Evolutionary conservation across 768 basidiomycete species (phyloP), one percentile per base, ranked within the genome.

Genomic region (Lepiota venenata): DNA sequence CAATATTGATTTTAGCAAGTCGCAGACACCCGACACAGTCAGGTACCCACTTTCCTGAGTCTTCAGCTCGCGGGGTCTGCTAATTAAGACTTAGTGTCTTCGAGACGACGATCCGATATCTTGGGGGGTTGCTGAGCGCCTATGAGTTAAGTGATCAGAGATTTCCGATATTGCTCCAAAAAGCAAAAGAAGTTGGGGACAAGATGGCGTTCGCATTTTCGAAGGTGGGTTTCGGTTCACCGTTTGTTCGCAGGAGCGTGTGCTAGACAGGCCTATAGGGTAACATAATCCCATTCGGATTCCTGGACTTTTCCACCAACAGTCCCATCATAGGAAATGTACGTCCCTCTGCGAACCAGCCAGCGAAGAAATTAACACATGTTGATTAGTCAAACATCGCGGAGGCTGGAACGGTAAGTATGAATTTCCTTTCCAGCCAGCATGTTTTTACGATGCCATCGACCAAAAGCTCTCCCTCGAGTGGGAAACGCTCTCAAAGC

Each of bases 71-170:
- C 37, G n/a, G 25, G 29, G 20, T 29, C 10, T 41, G 39, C 10
- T 20, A 11, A 27, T 20, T 15, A 21, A 25, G 37, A 12, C 32
- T 22, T 38, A 85, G 84, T 56, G 71, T 89, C 7, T 90, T 91
- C 60, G 88, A 91, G 66, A 86, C 85, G 1, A 87, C 83, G 0
- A 91, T 91, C 60, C 85, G 88, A 41, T 85, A 82, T 47, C 63
- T 91, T 2, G 88, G 78, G 4, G 85, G 85, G 1, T 68, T 87
- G 7, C 62, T 91, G 41, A 84, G 80, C 52, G 79, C 87, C 4
- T 89, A 82, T 58, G 85, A 89, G 59, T 77, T 90, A 46, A 87
- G 81, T 55, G 78, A 78, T 5, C 52, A 75, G 52, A 58, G 81
- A 45, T 72, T 78, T 56, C 74, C 74, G 0, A 64, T 69, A 2